These are phyloP conservation scores for Diaporthe eres DNA, from an alignment of 2,329 filamentous ascomycete species.

Conservation along the genomic window DNA sequence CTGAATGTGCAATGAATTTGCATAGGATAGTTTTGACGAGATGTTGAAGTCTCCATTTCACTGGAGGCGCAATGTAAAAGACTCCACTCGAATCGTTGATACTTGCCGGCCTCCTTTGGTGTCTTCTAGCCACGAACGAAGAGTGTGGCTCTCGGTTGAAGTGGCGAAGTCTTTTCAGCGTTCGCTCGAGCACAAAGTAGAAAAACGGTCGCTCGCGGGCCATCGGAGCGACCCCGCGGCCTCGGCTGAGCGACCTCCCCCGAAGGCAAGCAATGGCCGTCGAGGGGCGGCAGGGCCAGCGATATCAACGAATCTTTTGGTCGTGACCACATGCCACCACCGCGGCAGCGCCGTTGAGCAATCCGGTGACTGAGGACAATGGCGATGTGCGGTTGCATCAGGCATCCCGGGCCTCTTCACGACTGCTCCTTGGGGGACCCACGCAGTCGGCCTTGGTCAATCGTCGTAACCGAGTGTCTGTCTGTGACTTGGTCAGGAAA, in stretches of 20 bases:
- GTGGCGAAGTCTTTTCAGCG: constrained; percentile 5
- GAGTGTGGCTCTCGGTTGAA: background rate
- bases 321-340: background rate
- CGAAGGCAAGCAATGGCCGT: constrained; percentile 8
- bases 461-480: background rate
- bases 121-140: background rate
- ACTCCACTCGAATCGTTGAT: background rate
- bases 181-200: constrained; percentile 13
- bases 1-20: background rate
- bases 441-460: constrained; percentile 31
- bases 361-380: background rate
- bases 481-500: background rate
- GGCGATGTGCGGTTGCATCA: constrained; percentile 33
- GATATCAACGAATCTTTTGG: constrained; percentile 19
- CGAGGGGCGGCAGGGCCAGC: background rate
- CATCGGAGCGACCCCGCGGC: background rate
- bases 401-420: constrained; percentile 5
- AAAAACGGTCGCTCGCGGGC: constrained; percentile 26
- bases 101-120: background rate
- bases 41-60: background rate
- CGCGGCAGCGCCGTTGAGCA: constrained; percentile 5
- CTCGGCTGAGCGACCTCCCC: background rate
- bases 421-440: constrained; percentile 17
- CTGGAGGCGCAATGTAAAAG: background rate
- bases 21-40: too few relatives aligned